Evolutionary conservation across 805 yeast genomes (phyloP).

Genomic region (Sugiyamaella valdiviana): DNA sequence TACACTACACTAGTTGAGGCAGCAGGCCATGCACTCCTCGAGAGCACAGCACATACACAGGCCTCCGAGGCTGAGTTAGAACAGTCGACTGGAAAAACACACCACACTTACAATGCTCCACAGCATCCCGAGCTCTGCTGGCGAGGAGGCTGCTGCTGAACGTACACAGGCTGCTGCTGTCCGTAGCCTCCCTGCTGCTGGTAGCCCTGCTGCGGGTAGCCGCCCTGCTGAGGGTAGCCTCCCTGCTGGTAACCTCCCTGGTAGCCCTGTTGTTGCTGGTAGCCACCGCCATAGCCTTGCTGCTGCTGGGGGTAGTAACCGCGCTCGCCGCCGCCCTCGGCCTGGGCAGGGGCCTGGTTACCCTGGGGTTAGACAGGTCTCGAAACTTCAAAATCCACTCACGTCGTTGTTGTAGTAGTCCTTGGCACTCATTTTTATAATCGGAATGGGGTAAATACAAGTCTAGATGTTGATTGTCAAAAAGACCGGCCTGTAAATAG

Average conservation of each 20-base stretch:
- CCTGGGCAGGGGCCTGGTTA: background rate
- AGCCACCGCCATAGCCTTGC: background rate
- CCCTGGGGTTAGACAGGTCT: background rate
- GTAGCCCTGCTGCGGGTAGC: constrained; percentile 16
- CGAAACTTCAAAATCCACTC: background rate
- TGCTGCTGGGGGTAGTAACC: constrained; percentile 8
- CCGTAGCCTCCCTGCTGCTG: constrained; percentile 16
- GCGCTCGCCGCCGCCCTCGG: constrained; percentile 4
- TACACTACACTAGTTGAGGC: constrained; percentile 3
- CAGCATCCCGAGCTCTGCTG: constrained; percentile 25
- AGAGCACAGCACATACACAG: constrained; percentile 22
- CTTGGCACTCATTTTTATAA: constrained; percentile 20
- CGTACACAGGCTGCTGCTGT: constrained; percentile 34
- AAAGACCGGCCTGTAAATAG: background rate
- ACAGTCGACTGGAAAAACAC: background rate
- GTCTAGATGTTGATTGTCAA: background rate
- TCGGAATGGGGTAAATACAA: background rate
- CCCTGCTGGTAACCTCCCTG: constrained; percentile 6
- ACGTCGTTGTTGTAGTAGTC: constrained; percentile 19
- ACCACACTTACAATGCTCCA: constrained; percentile 19
- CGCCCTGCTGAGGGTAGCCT: constrained; percentile 8
- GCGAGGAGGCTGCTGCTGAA: constrained; percentile 27
- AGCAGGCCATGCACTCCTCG: constrained; percentile 21
- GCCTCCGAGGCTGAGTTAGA: constrained; percentile 17
- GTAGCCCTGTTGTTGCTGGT: constrained; percentile 13